These are phyloP conservation scores for Pleodorina starrii DNA, from an alignment of 139 green algal species.

Conservation along the genomic window DNA sequence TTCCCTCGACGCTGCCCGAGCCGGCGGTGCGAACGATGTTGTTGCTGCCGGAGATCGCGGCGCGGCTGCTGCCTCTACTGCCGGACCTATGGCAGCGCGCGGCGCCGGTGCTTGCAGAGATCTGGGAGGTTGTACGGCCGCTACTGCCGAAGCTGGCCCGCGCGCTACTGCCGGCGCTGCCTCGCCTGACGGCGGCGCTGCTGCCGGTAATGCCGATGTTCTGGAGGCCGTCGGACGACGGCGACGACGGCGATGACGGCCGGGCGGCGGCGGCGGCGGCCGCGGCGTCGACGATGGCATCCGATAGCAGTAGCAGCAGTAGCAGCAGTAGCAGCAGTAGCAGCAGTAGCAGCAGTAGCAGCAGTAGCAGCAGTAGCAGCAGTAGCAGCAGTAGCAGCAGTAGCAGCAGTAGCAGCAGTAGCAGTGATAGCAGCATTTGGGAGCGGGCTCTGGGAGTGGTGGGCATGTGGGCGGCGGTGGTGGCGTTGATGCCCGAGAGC, in stretches of 20 bases:
- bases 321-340: background rate
- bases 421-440: background rate
- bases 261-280: background rate
- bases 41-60: constrained; percentile 3
- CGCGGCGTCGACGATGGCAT: background rate
- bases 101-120: constrained; percentile 28
- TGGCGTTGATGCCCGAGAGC: constrained; percentile 24
- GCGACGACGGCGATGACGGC: no score
- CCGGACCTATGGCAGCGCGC: background rate
- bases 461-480: constrained; percentile 3
- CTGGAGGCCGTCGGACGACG: background rate
- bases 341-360: no score
- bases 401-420: background rate
- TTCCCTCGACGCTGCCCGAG: background rate
- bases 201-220: background rate
- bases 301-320: background rate
- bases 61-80: constrained; percentile 5
- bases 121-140: constrained; percentile 6
- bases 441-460: constrained; percentile 10
- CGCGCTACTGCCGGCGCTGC: background rate
- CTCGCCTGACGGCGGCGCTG: background rate
- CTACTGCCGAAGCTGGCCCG: constrained; percentile 16
- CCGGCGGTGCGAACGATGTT: background rate
- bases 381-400: background rate
- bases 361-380: background rate